Conservation (phyloP, 75 land plant species). For the Chamaecyparis obtusa region DNA sequence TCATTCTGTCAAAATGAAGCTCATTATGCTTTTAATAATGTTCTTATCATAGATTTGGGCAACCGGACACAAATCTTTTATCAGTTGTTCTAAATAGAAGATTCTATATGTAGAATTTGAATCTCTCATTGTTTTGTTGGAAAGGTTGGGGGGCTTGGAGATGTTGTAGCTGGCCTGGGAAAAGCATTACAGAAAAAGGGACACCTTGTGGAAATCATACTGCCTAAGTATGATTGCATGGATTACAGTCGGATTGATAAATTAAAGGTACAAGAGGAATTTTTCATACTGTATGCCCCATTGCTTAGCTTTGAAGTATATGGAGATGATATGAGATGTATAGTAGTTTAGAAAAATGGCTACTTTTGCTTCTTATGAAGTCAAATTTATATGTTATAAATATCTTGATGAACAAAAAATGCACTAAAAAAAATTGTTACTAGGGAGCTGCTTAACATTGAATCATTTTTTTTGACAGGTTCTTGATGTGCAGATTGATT, state of each 20-base stretch:
- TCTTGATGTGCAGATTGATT: slow-evolving; percentile 58
- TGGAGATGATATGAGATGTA: not conserved
- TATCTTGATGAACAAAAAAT: not conserved
- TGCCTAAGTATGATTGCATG: slow-evolving; percentile 98
- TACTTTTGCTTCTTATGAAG: not conserved
- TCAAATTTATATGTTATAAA: not conserved
- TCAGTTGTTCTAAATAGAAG: not conserved
- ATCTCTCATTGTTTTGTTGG: slow-evolving; percentile 10
- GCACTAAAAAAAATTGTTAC: not conserved
- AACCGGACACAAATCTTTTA: not conserved
- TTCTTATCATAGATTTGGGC: not conserved
- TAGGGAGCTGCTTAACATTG: not conserved
- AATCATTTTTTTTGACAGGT: slow-evolving; percentile 37
- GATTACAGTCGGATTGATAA: slow-evolving; percentile 51
- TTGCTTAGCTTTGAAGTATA: not conserved
- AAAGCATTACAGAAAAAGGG: slow-evolving; percentile 90
- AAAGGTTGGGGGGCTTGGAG: slow-evolving; percentile 98
- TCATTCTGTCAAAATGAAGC: not conserved
- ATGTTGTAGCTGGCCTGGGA: slow-evolving; percentile 90
- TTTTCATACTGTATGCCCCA: not conserved
- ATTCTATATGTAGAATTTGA: not conserved
- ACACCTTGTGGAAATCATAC: slow-evolving; percentile 88
- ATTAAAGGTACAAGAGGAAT: slow-evolving; percentile 51
- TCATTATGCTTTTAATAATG: not conserved
- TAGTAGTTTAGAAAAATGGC: not conserved